Conservation (phyloP, 1,284 basidiomycete genomes). For the Irpex lacteus region DNA sequence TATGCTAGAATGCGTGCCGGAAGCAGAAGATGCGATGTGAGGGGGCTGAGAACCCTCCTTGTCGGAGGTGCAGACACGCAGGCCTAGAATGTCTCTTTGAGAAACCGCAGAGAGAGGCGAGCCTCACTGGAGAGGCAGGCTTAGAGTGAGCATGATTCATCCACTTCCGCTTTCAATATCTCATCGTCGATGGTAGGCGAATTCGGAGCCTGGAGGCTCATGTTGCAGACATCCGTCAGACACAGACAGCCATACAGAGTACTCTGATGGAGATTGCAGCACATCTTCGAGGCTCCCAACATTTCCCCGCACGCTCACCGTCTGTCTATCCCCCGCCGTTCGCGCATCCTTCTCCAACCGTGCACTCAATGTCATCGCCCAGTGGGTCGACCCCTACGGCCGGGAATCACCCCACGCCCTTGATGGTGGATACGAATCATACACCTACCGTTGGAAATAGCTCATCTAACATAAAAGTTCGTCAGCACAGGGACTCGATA, state of each 20-base stretch:
- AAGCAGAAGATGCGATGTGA: constrained; percentile 90
- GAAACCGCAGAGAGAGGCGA: constrained; percentile 82
- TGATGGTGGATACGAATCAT: constrained; percentile 36
- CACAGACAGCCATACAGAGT: constrained; percentile 69
- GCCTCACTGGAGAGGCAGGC: constrained; percentile 82
- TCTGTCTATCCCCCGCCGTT: constrained; percentile 54
- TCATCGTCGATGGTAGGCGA: constrained; percentile 49
- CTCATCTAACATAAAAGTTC: constrained; percentile 20
- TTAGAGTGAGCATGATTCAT: constrained; percentile 64
- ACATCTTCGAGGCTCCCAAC: constrained; percentile 53
- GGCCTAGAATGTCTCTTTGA: constrained; percentile 87
- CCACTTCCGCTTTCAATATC: constrained; percentile 10
- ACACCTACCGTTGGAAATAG: constrained; percentile 23
- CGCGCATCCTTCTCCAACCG: constrained; percentile 59
- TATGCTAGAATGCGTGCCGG: constrained; percentile 71
- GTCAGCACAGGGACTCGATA: constrained; percentile 18
- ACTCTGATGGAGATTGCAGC: constrained; percentile 76
- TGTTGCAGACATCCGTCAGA: constrained; percentile 72
- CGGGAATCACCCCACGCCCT: constrained; percentile 31
- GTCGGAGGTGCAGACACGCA: constrained; percentile 83
- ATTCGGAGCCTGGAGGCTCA: constrained; percentile 83
- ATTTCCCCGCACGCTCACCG: constrained; percentile 55
- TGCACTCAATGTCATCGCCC: constrained; percentile 57
- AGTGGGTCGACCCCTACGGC: constrained; percentile 56
- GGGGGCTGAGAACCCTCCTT: constrained; percentile 89